Evolutionary conservation across 345 rosid species (phyloP).

Genomic region (Trapa bicornis): DNA sequence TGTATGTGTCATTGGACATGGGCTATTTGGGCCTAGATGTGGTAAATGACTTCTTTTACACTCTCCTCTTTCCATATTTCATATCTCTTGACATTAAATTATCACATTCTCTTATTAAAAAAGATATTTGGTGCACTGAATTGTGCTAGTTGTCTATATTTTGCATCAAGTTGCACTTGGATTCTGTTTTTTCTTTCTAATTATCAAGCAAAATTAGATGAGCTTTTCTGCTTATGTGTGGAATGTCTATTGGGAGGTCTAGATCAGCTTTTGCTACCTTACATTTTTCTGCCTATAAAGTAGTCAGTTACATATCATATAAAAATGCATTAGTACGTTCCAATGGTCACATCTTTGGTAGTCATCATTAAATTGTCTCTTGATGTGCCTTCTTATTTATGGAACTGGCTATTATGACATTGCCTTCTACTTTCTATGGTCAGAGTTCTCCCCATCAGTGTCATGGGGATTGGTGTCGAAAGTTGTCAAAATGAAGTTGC

Average conservation of each 20-base stretch:
- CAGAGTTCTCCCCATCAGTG: constrained; percentile 72
- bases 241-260: background rate
- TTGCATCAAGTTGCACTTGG: background rate
- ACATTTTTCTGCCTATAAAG: background rate
- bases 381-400: background rate
- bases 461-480: constrained; percentile 76
- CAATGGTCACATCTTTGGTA: background rate
- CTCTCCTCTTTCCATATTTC: background rate
- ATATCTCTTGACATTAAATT: background rate
- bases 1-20: constrained; percentile 76
- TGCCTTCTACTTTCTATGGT: background rate
- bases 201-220: background rate
- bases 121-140: background rate
- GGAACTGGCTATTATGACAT: background rate
- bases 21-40: constrained; percentile 77
- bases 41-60: constrained; percentile 27
- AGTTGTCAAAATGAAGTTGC: constrained; percentile 47
- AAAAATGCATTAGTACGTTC: background rate
- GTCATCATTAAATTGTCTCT: background rate
- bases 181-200: background rate
- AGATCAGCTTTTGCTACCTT: background rate
- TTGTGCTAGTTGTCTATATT: background rate
- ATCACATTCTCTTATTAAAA: background rate
- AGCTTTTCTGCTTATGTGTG: background rate
- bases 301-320: background rate